A percentile compares a stretch with the other conserved stretches of the same genome.
phyloP scores from a whole-genome alignment of 2,329 filamentous ascomycete genomes.

The Neoscytalidium dimidiatum region DNA sequence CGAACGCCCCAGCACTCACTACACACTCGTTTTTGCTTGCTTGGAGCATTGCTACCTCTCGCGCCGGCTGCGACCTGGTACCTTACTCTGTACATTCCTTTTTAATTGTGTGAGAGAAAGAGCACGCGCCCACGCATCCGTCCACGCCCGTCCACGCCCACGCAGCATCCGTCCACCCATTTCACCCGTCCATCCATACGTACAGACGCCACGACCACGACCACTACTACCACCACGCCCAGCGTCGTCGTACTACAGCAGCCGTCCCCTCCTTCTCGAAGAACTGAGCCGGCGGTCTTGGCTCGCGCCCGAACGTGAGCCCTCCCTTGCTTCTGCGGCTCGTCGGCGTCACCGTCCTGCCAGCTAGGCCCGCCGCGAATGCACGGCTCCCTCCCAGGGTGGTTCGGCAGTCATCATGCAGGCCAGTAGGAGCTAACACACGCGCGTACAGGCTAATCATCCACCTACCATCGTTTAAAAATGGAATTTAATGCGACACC shows the following conservation, averaged over 20 bases:
- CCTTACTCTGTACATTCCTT: slow-evolving; percentile 20
- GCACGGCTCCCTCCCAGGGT: slow-evolving; percentile 25
- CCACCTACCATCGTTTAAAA: slow-evolving; percentile 26
- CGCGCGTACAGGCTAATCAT: slow-evolving; percentile 5
- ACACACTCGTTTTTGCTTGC: slow-evolving; percentile 3
- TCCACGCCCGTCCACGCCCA: not conserved
- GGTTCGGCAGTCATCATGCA: slow-evolving; percentile 16
- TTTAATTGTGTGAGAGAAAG: not conserved
- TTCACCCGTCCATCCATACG: not conserved
- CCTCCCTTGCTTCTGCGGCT: slow-evolving; percentile 16
- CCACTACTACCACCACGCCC: not conserved
- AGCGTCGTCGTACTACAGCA: slow-evolving; percentile 2
- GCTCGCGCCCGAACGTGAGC: slow-evolving; percentile 72
- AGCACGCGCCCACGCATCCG: not conserved
- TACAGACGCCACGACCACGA: not conserved
- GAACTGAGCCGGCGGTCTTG: slow-evolving; percentile 47
- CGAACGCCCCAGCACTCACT: not conserved
- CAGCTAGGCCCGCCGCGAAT: slow-evolving; percentile 25
- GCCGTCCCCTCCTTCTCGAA: too few species aligned
- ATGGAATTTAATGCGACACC: slow-evolving; percentile 47
- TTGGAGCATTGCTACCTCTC: slow-evolving; percentile 13
- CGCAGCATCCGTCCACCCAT: too few species aligned
- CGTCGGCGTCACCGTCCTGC: slow-evolving; percentile 9
- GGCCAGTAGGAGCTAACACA: slow-evolving; percentile 7
- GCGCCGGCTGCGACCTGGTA: slow-evolving; percentile 13